phyloP scores from a whole-genome alignment of 208 protist species.

The Leishmania mexicana region DNA sequence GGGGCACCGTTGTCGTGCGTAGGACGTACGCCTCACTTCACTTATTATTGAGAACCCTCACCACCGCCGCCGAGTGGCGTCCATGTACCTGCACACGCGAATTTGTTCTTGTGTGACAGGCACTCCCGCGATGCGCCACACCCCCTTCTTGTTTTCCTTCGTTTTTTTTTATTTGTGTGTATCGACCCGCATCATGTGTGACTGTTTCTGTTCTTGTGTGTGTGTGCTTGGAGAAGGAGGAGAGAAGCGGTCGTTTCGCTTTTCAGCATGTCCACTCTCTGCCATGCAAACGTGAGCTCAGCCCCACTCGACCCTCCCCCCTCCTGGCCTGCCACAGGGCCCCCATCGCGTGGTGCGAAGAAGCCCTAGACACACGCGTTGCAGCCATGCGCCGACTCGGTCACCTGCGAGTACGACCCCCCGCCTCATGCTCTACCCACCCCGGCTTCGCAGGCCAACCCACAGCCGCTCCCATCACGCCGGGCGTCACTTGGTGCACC shows the following conservation, averaged over 20 bases:
- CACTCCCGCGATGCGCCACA: background rate
- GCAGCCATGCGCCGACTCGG: background rate
- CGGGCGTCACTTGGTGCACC: background rate
- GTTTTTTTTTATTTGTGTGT: background rate
- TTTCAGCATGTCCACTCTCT: background rate
- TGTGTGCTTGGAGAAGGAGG: background rate
- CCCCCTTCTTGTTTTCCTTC: background rate
- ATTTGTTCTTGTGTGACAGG: background rate
- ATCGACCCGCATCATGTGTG: background rate
- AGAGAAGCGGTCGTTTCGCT: background rate
- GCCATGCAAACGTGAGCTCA: too few species aligned
- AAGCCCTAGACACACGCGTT: background rate
- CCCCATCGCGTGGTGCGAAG: background rate
- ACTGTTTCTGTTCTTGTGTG: background rate
- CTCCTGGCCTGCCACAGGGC: background rate
- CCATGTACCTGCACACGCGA: background rate
- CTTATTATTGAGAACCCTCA: background rate
- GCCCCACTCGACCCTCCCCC: background rate
- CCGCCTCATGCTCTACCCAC: background rate
- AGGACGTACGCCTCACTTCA: background rate
- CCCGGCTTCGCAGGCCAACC: background rate
- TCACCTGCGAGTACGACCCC: too few species aligned
- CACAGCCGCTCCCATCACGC: background rate
- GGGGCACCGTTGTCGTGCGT: background rate
- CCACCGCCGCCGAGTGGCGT: background rate